A percentile compares a stretch with the other conserved stretches of the same genome.
phyloP scores from a whole-genome alignment of 2,329 filamentous ascomycete genomes.

The Cercospora sesami region DNA sequence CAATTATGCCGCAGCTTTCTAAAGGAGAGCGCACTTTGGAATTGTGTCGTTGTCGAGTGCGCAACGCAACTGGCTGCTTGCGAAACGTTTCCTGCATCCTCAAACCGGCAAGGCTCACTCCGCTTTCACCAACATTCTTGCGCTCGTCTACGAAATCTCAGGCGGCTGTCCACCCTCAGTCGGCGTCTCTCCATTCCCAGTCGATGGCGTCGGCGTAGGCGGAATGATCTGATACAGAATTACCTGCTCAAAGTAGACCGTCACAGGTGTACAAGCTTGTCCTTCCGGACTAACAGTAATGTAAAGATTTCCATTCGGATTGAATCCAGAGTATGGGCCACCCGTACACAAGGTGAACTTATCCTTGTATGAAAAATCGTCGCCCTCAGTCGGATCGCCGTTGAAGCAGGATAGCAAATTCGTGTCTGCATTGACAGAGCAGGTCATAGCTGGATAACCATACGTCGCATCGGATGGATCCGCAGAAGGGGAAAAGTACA shows the following conservation, averaged over 20 bases:
- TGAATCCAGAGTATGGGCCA: not conserved
- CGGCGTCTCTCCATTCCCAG: not conserved
- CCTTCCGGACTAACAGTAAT: not conserved
- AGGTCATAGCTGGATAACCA: not conserved
- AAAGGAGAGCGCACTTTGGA: too few relatives aligned
- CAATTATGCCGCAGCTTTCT: too few relatives aligned
- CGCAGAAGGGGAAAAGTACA: not conserved
- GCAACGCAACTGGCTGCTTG: too few relatives aligned
- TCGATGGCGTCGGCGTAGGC: not conserved
- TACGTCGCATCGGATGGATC: not conserved
- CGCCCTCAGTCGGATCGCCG: not conserved
- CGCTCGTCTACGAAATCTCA: not conserved
- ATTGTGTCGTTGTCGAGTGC: too few relatives aligned
- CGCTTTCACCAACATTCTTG: too few relatives aligned
- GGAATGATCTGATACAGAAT: constrained; percentile 1
- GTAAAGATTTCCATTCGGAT: not conserved
- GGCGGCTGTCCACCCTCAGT: not conserved
- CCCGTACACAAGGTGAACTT: not conserved
- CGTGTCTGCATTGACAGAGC: not conserved
- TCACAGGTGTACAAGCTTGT: not conserved
- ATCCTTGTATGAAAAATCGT: not conserved
- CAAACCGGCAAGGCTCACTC: too few relatives aligned
- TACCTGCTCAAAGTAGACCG: constrained; percentile 1
- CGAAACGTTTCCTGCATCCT: too few relatives aligned
- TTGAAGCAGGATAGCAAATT: not conserved